phyloP scores from a whole-genome alignment of 441 rosid genomes.

The Populus tomentosa region DNA sequence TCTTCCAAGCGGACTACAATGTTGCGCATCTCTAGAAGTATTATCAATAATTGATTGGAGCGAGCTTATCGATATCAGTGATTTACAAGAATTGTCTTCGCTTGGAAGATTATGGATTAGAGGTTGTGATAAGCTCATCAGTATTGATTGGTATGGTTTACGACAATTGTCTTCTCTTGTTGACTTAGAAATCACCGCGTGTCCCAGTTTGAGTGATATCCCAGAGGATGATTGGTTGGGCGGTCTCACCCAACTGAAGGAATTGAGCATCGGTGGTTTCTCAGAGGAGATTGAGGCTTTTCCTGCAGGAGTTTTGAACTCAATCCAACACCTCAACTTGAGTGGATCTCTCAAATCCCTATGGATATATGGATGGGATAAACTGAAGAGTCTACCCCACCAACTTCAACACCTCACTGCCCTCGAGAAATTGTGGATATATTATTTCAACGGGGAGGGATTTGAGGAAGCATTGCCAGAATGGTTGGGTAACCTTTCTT shows the following conservation, averaged over 20 bases:
- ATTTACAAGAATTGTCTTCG: background rate
- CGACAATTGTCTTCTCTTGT: background rate
- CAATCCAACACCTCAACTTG: conserved; percentile 7
- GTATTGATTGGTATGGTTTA: background rate
- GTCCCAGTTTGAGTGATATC: background rate
- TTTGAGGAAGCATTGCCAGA: conserved; percentile 9
- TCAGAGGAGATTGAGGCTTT: background rate
- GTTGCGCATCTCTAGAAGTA: background rate
- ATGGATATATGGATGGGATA: background rate
- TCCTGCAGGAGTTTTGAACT: conserved; percentile 7
- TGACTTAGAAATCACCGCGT: fast-evolving
- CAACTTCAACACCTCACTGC: conserved; percentile 20
- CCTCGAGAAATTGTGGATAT: background rate
- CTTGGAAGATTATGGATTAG: fast-evolving
- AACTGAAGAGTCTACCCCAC: conserved; percentile 6
- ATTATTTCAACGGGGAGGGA: background rate
- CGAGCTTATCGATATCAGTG: background rate
- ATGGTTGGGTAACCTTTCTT: conserved; percentile 15
- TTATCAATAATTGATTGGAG: fast-evolving
- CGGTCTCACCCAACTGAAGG: background rate
- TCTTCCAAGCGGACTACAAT: background rate
- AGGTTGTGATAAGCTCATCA: background rate
- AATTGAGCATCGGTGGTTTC: conserved; percentile 8
- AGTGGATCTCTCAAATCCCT: background rate
- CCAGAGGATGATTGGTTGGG: background rate